A percentile compares a stretch with the other conserved stretches of the same genome.
Conservation (phyloP, 495 filamentous ascomycete species). For the Cairneyella variabilis region DNA sequence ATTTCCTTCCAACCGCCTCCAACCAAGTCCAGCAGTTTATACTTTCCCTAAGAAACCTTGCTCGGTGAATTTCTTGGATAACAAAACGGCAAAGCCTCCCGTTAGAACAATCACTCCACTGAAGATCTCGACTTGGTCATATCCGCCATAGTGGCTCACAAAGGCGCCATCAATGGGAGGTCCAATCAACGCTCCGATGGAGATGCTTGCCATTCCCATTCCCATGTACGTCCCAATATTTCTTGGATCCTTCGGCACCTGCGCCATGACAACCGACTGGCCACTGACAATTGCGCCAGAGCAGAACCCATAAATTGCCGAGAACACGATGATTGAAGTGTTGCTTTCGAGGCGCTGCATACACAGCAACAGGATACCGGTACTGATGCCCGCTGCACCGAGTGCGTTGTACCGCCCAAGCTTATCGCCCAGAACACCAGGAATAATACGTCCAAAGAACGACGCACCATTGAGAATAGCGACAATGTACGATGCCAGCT, state of each 20-base stretch:
- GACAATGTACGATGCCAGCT: constrained; percentile 51
- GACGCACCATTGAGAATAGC: constrained; percentile 52
- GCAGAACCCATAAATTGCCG: constrained; percentile 68
- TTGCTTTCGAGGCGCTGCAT: constrained; percentile 33
- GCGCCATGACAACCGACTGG: constrained; percentile 37
- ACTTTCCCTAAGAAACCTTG: constrained; percentile 8
- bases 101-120: constrained; percentile 40
- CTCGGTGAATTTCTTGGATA: constrained; percentile 26
- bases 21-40: no score
- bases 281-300: constrained; percentile 71
- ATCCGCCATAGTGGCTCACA: constrained; percentile 38
- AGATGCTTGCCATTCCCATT: constrained; percentile 43
- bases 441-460: constrained; percentile 53
- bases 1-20: no score
- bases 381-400: constrained; percentile 26
- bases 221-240: constrained; percentile 54
- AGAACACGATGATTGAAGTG: constrained; percentile 45
- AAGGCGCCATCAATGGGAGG: constrained; percentile 51
- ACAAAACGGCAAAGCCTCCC: constrained; percentile 24
- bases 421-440: constrained; percentile 50
- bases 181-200: constrained; percentile 43
- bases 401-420: constrained; percentile 50
- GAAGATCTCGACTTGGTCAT: constrained; percentile 38
- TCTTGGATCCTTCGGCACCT: constrained; percentile 36
- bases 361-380: constrained; percentile 41